A percentile compares a stretch with the other conserved stretches of the same genome.
Evolutionary conservation across 306 rosid species (phyloP).

Genomic region (Purshia tridentata): DNA sequence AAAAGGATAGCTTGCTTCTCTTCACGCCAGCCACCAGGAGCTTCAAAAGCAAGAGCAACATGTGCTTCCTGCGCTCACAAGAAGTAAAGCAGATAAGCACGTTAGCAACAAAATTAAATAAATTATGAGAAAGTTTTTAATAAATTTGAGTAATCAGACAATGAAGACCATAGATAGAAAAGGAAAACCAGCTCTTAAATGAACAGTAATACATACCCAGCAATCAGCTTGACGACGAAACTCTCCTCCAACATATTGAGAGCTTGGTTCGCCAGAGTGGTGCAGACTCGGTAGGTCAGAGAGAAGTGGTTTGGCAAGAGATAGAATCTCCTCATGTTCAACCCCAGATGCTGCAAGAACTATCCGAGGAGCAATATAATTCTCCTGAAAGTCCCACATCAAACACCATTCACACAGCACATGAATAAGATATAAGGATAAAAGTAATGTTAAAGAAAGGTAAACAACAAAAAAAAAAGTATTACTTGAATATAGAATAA

Average conservation of each 20-base stretch:
- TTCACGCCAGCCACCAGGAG: constrained; percentile 92
- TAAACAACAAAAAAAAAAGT: not conserved
- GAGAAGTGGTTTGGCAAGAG: constrained; percentile 86
- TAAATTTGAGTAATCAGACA: not conserved
- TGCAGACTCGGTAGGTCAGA: constrained; percentile 70
- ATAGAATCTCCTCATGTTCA: constrained; percentile 80
- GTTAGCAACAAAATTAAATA: not conserved
- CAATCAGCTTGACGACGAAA: constrained; percentile 77
- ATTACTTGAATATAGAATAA: constrained; percentile 18
- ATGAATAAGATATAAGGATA: constrained; percentile 5
- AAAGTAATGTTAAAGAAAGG: not conserved
- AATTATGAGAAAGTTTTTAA: not conserved
- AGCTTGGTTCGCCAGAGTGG: constrained; percentile 57
- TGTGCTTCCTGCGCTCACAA: constrained; percentile 63
- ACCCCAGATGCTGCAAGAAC: constrained; percentile 96
- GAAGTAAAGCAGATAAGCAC: constrained; percentile 24
- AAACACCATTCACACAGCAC: constrained; percentile 16
- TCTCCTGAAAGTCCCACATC: constrained; percentile 59
- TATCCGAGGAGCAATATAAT: constrained; percentile 91
- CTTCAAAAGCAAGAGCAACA: constrained; percentile 95
- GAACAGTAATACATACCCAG: constrained; percentile 51
- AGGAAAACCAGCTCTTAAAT: constrained; percentile 2
- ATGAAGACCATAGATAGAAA: constrained; percentile 7
- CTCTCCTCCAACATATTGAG: constrained; percentile 90
- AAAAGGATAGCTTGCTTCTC: constrained; percentile 83